Percentiles rank a stretch among this genome's conserved stretches.
Evolutionary conservation across 345 rosid species (phyloP).

Genomic region (Gossypium turneri): DNA sequence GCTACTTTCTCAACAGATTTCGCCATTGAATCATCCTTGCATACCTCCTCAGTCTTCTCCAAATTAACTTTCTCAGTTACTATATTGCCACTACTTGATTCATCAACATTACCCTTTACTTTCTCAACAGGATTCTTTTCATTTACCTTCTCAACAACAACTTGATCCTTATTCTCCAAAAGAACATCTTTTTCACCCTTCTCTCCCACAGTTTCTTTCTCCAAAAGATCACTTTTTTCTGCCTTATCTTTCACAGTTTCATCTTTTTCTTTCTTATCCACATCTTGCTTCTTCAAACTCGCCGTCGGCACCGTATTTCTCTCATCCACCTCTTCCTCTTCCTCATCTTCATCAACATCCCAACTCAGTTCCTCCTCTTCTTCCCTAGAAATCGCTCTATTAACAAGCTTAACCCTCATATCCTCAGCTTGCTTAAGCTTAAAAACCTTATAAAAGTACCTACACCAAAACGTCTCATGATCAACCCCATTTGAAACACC

Average conservation of each 20-base stretch:
- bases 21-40: slow-evolving; percentile 18
- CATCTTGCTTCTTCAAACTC: slow-evolving; percentile 26
- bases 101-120: slow-evolving; percentile 19
- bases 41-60: slow-evolving; percentile 16
- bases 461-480: slow-evolving; percentile 65
- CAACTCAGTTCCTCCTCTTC: slow-evolving; percentile 81
- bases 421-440: slow-evolving; percentile 90
- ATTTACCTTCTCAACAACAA: slow-evolving; percentile 10
- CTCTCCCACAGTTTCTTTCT: slow-evolving; percentile 16
- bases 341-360: slow-evolving; percentile 72
- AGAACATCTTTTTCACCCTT: background rate
- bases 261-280: slow-evolving; percentile 19
- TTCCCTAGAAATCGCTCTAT: slow-evolving; percentile 66
- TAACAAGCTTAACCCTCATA: slow-evolving; percentile 76
- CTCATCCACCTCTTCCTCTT: slow-evolving; percentile 23
- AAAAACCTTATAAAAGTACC: slow-evolving; percentile 66
- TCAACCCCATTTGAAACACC: slow-evolving; percentile 55
- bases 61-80: slow-evolving; percentile 18
- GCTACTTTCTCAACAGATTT: slow-evolving; percentile 32
- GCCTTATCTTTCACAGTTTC: slow-evolving; percentile 20
- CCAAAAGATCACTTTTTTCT: slow-evolving; percentile 25
- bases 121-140: slow-evolving; percentile 3
- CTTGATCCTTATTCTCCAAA: slow-evolving; percentile 22
- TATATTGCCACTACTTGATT: slow-evolving; percentile 20
- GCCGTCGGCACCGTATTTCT: slow-evolving; percentile 17